Evolutionary conservation across 176 grass and related monocot species (phyloP).

Genomic region (Carex parvula): DNA sequence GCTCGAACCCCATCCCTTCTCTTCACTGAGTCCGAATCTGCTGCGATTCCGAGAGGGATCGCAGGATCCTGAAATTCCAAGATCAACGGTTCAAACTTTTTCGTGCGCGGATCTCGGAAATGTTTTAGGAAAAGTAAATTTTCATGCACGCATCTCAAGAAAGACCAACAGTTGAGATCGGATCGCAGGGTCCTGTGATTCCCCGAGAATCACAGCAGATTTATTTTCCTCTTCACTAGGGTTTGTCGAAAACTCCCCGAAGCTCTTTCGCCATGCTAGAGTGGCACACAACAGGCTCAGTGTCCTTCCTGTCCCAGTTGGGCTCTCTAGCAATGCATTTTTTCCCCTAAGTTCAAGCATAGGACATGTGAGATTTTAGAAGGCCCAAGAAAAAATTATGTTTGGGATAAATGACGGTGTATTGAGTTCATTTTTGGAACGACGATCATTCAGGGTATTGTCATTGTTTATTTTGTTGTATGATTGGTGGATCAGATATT

Average conservation of each 20-base stretch:
- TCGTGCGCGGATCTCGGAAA: no score
- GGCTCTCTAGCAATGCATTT: constrained; percentile 92
- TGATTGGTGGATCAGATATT: neutral
- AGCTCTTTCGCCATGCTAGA: constrained; percentile 80
- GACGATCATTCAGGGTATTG: neutral
- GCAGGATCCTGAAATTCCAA: no score
- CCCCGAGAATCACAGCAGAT: no score
- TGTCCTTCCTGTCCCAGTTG: constrained; percentile 90
- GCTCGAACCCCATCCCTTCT: constrained; percentile 37
- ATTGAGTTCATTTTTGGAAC: neutral
- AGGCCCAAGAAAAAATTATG: neutral
- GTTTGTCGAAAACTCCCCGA: constrained; percentile 56
- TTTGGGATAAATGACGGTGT: neutral
- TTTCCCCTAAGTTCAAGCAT: constrained; percentile 42
- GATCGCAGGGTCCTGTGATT: no score
- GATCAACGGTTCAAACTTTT: no score
- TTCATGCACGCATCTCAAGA: no score
- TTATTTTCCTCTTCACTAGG: constrained; percentile 17
- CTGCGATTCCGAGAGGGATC: no score
- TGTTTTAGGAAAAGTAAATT: no score
- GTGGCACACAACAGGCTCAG: constrained; percentile 78
- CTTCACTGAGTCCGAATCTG: neutral
- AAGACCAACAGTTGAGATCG: no score
- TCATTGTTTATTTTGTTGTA: neutral
- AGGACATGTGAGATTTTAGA: constrained; percentile 10